Percentiles rank a stretch among this genome's conserved stretches.
Evolutionary conservation across 2,329 filamentous ascomycete genomes (phyloP).

Genomic region (Diplodia intermedia): DNA sequence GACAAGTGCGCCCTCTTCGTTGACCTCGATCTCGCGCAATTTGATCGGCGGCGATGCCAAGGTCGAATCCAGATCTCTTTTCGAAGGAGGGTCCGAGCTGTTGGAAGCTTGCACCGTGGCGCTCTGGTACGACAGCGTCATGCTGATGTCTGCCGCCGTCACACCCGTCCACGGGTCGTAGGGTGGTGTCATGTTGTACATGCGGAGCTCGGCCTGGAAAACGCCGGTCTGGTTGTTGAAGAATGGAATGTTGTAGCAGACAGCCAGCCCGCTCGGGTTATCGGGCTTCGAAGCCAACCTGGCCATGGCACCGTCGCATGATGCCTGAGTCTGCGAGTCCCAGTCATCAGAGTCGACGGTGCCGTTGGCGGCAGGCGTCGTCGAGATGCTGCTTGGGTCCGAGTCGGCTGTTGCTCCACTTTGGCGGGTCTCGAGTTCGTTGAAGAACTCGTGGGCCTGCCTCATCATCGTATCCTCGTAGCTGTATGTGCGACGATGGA

Average conservation of each 20-base stretch:
- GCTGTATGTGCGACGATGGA: conserved; percentile 41
- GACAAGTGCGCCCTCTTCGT: conserved; percentile 32
- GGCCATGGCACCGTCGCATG: conserved; percentile 66
- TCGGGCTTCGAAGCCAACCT: conserved; percentile 62
- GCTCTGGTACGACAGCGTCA: conserved; percentile 52
- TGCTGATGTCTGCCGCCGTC: conserved; percentile 48
- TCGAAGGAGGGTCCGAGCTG: conserved; percentile 31
- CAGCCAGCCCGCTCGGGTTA: conserved; percentile 77
- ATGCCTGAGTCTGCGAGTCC: conserved; percentile 52
- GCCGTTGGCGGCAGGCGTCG: conserved; percentile 21
- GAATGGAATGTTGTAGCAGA: conserved; percentile 82
- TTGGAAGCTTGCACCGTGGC: conserved; percentile 48
- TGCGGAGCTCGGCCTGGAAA: conserved; percentile 77
- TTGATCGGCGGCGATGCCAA: conserved; percentile 40
- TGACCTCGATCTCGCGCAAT: conserved; percentile 35
- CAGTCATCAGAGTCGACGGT: conserved; percentile 39
- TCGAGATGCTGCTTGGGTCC: conserved; percentile 22
- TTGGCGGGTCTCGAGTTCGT: conserved; percentile 43
- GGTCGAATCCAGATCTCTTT: conserved; percentile 38
- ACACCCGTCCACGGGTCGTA: conserved; percentile 56
- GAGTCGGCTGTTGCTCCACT: conserved; percentile 41
- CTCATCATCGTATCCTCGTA: conserved; percentile 37
- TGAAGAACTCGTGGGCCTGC: conserved; percentile 35
- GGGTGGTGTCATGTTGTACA: conserved; percentile 72
- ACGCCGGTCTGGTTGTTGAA: conserved; percentile 71